These are phyloP conservation scores for Phanerodontia chrysosporium DNA, from an alignment of 768 basidiomycete genomes.

Conservation along the genomic window DNA sequence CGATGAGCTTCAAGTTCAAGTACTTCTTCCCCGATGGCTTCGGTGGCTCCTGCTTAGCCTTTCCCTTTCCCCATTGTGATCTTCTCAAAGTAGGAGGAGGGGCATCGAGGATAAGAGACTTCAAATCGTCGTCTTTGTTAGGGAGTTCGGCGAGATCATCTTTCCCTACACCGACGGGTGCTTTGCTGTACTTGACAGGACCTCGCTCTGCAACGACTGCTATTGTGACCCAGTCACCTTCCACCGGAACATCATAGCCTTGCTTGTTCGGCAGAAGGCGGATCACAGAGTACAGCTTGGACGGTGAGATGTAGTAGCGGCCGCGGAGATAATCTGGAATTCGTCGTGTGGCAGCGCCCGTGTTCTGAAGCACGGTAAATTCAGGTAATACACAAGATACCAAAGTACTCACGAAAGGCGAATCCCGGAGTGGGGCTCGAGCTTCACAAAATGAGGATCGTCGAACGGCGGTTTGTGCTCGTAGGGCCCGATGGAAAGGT, in stretches of 20 bases:
- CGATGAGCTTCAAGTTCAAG: constrained; percentile 80
- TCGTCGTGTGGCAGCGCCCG: constrained; percentile 71
- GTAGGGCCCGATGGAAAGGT: constrained; percentile 71
- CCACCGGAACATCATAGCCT: constrained; percentile 87
- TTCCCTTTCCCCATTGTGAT: constrained; percentile 23
- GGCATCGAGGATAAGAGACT: constrained; percentile 1
- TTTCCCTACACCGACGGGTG: constrained; percentile 50
- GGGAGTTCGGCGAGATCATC: constrained; percentile 21
- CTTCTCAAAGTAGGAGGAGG: constrained; percentile 3
- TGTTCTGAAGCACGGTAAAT: constrained; percentile 42
- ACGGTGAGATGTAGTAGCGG: constrained; percentile 86
- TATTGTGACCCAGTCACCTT: constrained; percentile 93
- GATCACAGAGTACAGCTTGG: constrained; percentile 81
- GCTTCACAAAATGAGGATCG: constrained; percentile 69
- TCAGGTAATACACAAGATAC: not conserved
- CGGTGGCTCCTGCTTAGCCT: constrained; percentile 30
- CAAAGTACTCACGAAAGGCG: constrained; percentile 62
- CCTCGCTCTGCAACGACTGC: constrained; percentile 93
- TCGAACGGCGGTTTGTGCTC: constrained; percentile 68
- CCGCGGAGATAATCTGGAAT: constrained; percentile 73
- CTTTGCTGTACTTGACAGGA: constrained; percentile 66
- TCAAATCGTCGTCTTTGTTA: constrained; percentile 16
- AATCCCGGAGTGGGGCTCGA: constrained; percentile 93
- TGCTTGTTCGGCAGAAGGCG: constrained; percentile 74
- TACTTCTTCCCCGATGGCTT: constrained; percentile 71